A percentile compares a stretch with the other conserved stretches of the same genome.
Evolutionary conservation across 805 yeast genomes (phyloP).

Genomic region (Starmerella roubikii): DNA sequence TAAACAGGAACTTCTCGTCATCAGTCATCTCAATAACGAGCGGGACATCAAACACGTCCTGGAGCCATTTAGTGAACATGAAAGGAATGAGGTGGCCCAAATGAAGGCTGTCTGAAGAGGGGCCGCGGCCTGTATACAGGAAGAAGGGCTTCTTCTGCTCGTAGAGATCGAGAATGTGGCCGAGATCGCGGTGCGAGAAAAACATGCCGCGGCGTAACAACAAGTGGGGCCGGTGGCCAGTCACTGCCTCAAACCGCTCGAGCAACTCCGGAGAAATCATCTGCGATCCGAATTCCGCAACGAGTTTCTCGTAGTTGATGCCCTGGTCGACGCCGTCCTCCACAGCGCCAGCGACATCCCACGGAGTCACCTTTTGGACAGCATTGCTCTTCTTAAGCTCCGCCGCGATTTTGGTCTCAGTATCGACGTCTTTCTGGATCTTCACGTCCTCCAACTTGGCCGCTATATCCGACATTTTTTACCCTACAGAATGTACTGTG

Average conservation of each 20-base stretch:
- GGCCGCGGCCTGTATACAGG: slow-evolving; percentile 94
- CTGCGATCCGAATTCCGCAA: slow-evolving; percentile 75
- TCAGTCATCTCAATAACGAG: slow-evolving; percentile 87
- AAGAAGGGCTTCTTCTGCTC: slow-evolving; percentile 94
- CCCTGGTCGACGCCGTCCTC: slow-evolving; percentile 86
- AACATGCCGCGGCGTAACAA: slow-evolving; percentile 82
- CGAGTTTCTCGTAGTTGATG: slow-evolving; percentile 82
- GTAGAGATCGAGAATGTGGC: slow-evolving; percentile 66
- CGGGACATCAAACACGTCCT: slow-evolving; percentile 94
- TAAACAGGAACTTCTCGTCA: slow-evolving; percentile 92
- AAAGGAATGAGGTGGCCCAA: slow-evolving; percentile 96
- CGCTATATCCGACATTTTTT: slow-evolving; percentile 16
- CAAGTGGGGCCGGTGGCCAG: slow-evolving; percentile 87
- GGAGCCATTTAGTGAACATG: slow-evolving; percentile 92
- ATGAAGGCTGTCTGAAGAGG: slow-evolving; percentile 87
- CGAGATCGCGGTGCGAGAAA: slow-evolving; percentile 63
- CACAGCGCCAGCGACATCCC: slow-evolving; percentile 99
- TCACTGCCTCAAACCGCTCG: slow-evolving; percentile 58
- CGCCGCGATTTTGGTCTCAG: neutral
- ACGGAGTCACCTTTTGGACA: slow-evolving; percentile 65
- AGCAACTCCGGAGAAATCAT: slow-evolving; percentile 57
- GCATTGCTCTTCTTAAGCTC: slow-evolving; percentile 1
- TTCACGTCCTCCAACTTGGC: slow-evolving; percentile 16
- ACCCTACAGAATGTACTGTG: neutral
- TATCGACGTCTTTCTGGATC: slow-evolving; percentile 1